phyloP scores from a whole-genome alignment of 1,284 basidiomycete genomes.

The Leccinum cinnamomeum region DNA sequence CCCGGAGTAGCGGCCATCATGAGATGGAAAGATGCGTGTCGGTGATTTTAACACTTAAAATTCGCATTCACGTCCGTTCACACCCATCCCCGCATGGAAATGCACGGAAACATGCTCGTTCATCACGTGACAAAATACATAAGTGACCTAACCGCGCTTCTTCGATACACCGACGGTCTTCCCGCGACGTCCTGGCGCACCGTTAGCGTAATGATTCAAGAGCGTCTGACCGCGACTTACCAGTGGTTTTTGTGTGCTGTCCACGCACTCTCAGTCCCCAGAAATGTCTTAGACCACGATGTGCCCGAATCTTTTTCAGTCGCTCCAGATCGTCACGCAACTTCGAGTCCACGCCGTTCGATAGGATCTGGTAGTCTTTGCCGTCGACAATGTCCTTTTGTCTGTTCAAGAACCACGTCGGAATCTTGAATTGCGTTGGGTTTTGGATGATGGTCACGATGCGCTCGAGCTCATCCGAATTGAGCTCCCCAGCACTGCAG shows the following conservation, averaged over 20 bases:
- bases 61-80: neutral
- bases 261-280: slow-evolving; percentile 95
- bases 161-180: slow-evolving; percentile 94
- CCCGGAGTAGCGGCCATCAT: slow-evolving; percentile 46
- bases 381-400: slow-evolving; percentile 98
- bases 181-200: slow-evolving; percentile 70
- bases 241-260: slow-evolving; percentile 99
- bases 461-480: slow-evolving; percentile 97
- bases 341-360: slow-evolving; percentile 98
- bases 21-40: neutral
- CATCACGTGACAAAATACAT: slow-evolving; percentile 26
- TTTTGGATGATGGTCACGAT: slow-evolving; percentile 99
- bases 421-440: slow-evolving; percentile 99
- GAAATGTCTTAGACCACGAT: slow-evolving; percentile 97
- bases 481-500: slow-evolving; percentile 85
- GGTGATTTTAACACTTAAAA: neutral
- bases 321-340: slow-evolving; percentile 98
- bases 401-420: slow-evolving; percentile 99
- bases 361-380: slow-evolving; percentile 95
- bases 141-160: slow-evolving; percentile 72
- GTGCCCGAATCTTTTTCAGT: slow-evolving; percentile 99
- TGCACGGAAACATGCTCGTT: neutral
- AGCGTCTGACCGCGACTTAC: slow-evolving; percentile 43
- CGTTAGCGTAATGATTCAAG: neutral
- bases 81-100: neutral